Evolutionary conservation across 306 rosid species (phyloP).

Genomic region (Gleditsia sinensis): DNA sequence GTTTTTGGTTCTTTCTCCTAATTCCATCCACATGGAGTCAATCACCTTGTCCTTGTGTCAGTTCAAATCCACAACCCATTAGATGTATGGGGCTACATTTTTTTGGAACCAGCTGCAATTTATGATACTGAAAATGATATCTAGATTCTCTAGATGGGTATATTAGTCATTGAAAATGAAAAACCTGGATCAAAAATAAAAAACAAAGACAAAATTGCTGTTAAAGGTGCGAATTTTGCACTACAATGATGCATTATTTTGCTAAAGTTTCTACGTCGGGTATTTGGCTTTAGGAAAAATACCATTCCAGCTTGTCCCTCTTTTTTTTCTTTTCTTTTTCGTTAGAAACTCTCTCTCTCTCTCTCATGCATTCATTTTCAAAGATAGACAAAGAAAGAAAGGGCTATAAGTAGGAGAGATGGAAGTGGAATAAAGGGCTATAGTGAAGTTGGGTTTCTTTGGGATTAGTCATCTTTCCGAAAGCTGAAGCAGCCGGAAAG

Average conservation of each 20-base stretch:
- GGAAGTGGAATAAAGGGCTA: constrained; percentile 1
- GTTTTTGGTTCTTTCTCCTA: background rate
- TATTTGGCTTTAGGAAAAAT: background rate
- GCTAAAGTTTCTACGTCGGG: background rate
- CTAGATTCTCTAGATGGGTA: background rate
- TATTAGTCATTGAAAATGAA: background rate
- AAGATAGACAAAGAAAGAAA: background rate
- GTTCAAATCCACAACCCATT: background rate
- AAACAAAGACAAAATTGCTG: background rate
- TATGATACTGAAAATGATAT: background rate
- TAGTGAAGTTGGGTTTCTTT: background rate
- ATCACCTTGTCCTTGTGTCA: background rate
- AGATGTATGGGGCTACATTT: background rate
- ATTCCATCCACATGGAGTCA: background rate
- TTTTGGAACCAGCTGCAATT: background rate
- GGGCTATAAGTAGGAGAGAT: constrained; percentile 3
- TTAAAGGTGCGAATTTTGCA: background rate
- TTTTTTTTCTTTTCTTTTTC: background rate
- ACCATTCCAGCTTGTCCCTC: background rate
- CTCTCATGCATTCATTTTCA: background rate
- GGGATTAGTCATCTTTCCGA: constrained; percentile 21
- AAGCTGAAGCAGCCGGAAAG: constrained; percentile 21
- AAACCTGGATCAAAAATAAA: background rate
- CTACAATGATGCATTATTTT: background rate
- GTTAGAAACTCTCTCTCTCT: background rate